These are phyloP conservation scores for Collybia nuda DNA, from an alignment of 768 basidiomycete species.

Conservation along the genomic window DNA sequence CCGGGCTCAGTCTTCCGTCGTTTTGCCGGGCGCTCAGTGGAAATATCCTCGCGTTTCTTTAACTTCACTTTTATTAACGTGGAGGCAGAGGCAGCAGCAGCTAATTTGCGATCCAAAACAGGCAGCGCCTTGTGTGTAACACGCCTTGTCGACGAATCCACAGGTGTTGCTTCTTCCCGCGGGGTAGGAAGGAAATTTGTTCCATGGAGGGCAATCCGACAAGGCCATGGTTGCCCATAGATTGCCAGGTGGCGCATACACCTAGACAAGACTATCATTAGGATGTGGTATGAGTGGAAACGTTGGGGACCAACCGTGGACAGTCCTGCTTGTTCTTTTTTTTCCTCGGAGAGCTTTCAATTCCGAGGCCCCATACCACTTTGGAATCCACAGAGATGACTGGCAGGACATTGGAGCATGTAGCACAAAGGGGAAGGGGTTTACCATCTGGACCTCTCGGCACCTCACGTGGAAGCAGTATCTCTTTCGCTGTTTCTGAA, in stretches of 20 bases:
- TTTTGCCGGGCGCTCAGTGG: conserved; percentile 43
- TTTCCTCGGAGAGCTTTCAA: conserved; percentile 52
- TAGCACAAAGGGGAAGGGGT: conserved; percentile 67
- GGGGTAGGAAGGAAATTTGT: conserved; percentile 44
- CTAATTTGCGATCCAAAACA: conserved; percentile 55
- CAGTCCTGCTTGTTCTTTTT: conserved; percentile 69
- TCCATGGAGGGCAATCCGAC: conserved; percentile 53
- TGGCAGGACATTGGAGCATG: conserved; percentile 70
- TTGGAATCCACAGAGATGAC: conserved; percentile 74
- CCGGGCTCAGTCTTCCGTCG: conserved; percentile 45
- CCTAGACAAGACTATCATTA: conserved; percentile 30
- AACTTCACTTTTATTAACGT: conserved; percentile 9
- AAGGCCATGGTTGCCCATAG: conserved; percentile 71
- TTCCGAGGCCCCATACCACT: conserved; percentile 70
- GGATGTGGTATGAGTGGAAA: conserved; percentile 7
- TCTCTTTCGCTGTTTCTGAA: conserved; percentile 35
- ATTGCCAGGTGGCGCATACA: conserved; percentile 83
- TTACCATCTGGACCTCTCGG: conserved; percentile 66
- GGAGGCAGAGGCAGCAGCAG: conserved; percentile 35
- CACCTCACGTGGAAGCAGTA: conserved; percentile 35
- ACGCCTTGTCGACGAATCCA: conserved; percentile 44
- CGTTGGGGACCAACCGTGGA: conserved; percentile 56
- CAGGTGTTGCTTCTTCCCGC: conserved; percentile 50
- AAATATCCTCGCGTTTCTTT: conserved; percentile 31
- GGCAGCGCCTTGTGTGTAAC: conserved; percentile 51